Evolutionary conservation across 768 basidiomycete genomes (phyloP).

Genomic region (Boletus huronensis): DNA sequence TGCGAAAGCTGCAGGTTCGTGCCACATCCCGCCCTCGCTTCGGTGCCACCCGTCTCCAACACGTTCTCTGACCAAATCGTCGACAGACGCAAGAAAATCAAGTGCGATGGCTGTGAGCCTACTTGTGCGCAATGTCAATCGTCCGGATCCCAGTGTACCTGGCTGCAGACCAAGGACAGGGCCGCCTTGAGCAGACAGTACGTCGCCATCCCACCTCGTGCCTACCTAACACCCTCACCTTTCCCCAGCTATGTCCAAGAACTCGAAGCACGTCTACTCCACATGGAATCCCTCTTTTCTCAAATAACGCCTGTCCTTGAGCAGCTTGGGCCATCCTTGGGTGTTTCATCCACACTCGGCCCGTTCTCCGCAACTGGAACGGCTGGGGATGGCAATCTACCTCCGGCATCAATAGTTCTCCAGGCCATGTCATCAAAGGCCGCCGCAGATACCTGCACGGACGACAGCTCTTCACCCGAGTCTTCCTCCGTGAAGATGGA

Average conservation of each 20-base stretch:
- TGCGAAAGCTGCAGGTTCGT: slow-evolving; percentile 85
- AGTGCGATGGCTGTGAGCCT: slow-evolving; percentile 86
- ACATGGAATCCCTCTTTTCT: slow-evolving; percentile 84
- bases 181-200: slow-evolving; percentile 88
- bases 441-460: slow-evolving; percentile 34
- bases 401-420: slow-evolving; percentile 27
- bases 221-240: slow-evolving; percentile 17
- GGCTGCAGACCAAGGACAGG: slow-evolving; percentile 89
- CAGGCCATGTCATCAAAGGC: slow-evolving; percentile 39
- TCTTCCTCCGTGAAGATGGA: slow-evolving; percentile 37
- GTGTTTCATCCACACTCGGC: slow-evolving; percentile 36
- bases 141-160: slow-evolving; percentile 76
- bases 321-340: slow-evolving; percentile 57
- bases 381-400: slow-evolving; percentile 15
- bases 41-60: slow-evolving; percentile 12
- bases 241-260: slow-evolving; percentile 79
- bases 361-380: slow-evolving; percentile 24
- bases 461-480: slow-evolving; percentile 33
- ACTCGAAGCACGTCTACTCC: slow-evolving; percentile 79
- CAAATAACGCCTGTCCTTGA: slow-evolving; percentile 80
- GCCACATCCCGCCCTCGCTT: slow-evolving; percentile 9
- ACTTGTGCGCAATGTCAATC: slow-evolving; percentile 78
- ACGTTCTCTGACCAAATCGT: slow-evolving; percentile 17
- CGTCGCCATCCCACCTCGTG: slow-evolving; percentile 29
- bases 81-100: slow-evolving; percentile 84